Percentiles rank a stretch among this genome's conserved stretches.
These are phyloP conservation scores for Neurospora sp. DNA, from an alignment of 495 filamentous ascomycete species.

Conservation along the genomic window DNA sequence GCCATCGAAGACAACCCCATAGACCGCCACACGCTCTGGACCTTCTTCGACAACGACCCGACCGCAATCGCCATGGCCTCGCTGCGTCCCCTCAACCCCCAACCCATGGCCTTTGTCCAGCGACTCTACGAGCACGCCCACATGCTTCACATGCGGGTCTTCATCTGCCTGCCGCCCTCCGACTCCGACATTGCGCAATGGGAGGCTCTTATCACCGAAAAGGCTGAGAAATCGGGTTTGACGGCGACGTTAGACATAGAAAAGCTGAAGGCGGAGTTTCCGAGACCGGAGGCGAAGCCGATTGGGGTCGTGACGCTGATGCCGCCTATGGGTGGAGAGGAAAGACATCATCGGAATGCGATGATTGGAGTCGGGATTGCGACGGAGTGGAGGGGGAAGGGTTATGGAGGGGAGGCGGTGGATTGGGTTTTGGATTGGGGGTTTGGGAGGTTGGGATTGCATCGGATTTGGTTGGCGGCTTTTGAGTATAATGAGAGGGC, in stretches of 20 bases:
- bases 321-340: constrained; percentile 11
- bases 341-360: constrained; percentile 31
- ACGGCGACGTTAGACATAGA: background rate
- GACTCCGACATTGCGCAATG: background rate
- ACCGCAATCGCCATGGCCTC: constrained; percentile 16
- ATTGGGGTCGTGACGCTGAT: constrained; percentile 20
- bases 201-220: background rate
- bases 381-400: constrained; percentile 29
- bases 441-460: constrained; percentile 36
- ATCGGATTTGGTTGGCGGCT: constrained; percentile 31
- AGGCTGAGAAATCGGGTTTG: background rate
- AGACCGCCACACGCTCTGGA: constrained; percentile 22
- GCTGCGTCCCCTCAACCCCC: constrained; percentile 13
- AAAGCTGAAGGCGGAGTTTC: background rate
- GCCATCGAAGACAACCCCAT: constrained; percentile 22
- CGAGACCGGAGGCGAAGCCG: background rate
- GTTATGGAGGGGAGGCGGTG: constrained; percentile 46
- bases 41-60: constrained; percentile 16
- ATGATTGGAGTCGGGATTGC: constrained; percentile 33
- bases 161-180: constrained; percentile 28
- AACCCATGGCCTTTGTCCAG: constrained; percentile 6
- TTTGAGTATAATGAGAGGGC: constrained; percentile 38
- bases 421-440: constrained; percentile 41
- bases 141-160: constrained; percentile 25
- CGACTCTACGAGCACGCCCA: constrained; percentile 16